phyloP scores from a whole-genome alignment of 768 basidiomycete species.

The Kwoniella dejecticola region DNA sequence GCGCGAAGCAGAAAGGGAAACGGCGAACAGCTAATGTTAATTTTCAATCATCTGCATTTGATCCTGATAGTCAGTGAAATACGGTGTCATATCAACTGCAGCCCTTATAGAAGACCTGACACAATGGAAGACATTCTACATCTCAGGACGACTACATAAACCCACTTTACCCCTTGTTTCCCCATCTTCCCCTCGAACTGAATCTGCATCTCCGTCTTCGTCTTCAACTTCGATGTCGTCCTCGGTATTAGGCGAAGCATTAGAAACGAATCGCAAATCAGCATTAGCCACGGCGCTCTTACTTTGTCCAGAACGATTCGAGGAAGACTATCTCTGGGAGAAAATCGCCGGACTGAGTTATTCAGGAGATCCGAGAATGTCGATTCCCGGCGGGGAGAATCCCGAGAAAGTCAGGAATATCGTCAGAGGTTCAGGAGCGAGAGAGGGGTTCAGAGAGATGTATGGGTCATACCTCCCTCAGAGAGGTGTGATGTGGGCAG shows the following conservation, averaged over 20 bases:
- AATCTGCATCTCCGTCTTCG: no score
- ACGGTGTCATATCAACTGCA: conserved; percentile 90
- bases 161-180: conserved; percentile 59
- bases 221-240: no score
- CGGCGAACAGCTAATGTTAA: no score
- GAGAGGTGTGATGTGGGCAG: conserved; percentile 60
- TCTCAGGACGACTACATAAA: conserved; percentile 96
- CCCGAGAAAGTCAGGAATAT: conserved; percentile 92
- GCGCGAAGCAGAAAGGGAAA: not conserved
- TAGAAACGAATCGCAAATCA: conserved; percentile 89
- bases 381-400: conserved; percentile 84
- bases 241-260: conserved; percentile 80
- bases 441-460: conserved; percentile 78
- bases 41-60: no score
- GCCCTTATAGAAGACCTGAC: conserved; percentile 84
- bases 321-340: conserved; percentile 78
- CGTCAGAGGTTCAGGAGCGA: conserved; percentile 68
- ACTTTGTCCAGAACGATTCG: conserved; percentile 77
- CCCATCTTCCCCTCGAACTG: not conserved
- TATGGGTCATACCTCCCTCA: conserved; percentile 65
- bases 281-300: conserved; percentile 82
- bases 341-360: conserved; percentile 85
- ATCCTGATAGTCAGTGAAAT: conserved; percentile 81
- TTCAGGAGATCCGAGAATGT: conserved; percentile 76
- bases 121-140: conserved; percentile 90